Evolutionary conservation across 768 basidiomycete species (phyloP).

Genomic region (Termitomyces sp.): DNA sequence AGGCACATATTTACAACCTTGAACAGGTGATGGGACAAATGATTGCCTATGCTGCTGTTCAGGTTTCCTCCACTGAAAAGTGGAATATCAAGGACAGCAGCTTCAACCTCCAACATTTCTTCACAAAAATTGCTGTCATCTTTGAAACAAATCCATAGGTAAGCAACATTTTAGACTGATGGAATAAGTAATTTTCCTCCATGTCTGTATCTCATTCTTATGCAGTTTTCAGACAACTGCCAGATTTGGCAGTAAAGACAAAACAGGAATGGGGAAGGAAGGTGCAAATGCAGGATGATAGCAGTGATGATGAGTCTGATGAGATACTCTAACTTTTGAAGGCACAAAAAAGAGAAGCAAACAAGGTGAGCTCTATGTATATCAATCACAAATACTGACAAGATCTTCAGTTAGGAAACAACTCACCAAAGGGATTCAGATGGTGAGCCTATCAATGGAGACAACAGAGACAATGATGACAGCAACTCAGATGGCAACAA

Average conservation of each 20-base stretch:
- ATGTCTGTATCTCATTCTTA: too few species aligned
- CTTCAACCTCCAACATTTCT: background rate
- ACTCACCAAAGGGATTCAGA: background rate
- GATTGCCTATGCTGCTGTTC: too few species aligned
- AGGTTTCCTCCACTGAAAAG: constrained; percentile 1
- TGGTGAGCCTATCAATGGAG: too few species aligned
- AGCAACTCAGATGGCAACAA: too few species aligned
- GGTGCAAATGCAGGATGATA: background rate
- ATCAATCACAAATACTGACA: background rate
- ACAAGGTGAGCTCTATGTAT: background rate
- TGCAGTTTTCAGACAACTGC: background rate
- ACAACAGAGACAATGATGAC: too few species aligned
- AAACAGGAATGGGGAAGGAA: background rate
- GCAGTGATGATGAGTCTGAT: background rate
- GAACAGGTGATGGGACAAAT: too few species aligned
- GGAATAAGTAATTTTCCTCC: too few species aligned
- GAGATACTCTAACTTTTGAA: background rate
- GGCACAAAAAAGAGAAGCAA: background rate
- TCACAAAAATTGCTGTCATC: background rate
- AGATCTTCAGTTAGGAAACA: background rate
- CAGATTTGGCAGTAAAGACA: background rate
- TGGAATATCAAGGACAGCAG: background rate
- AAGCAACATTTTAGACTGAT: background rate
- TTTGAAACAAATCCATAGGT: background rate
- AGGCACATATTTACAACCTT: too few species aligned